Base-by-base conservation (phyloP, 371 early-diverging fungal species). In the Syncephalastrum sp. region DNA sequence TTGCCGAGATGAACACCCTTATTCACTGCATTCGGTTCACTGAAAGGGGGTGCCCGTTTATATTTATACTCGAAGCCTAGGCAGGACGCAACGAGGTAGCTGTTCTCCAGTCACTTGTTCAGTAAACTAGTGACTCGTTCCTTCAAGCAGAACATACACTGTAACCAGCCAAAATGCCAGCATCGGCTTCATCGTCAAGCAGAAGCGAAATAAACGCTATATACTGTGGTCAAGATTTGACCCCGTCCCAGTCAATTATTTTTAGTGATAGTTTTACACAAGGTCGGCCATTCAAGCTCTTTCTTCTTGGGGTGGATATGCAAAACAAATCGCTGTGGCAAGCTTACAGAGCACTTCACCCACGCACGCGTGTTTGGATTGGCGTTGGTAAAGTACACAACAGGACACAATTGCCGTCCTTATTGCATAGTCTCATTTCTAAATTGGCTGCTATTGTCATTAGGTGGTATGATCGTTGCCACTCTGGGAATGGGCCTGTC, bases 391-490 rank as follows among this genome's bases (percentile, higher is more conserved):
- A 66, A 59, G 50, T 21, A n/a, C 12, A 4, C 0, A n/a, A n/a
- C 16, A 29, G 2, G 3, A 15, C 14, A 53, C 17, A 6, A 1
- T 1, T 21, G 21, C 21, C 0, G 21, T 21, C 8, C 27, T 25
- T 24, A 8, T 46, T 24, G 8, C 8, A 16, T 16, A 5, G 23
- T 25, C 38, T 33, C 38, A 33, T 10, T 33, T 33, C 8, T 6
- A 2, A 33, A 33, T 33, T 6, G 38, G 38, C 10, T 33, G 12
- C 8, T 19, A 48, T 17, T 41, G 12, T 33, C 17, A 48, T 17
- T 41, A 79, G 80, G 72, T 55, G 80, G 80, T 29, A 79, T 79
- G 80, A 62, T 54, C 7, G 74, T 79, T 69, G 70, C 80, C 16
- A 72, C 73, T 5, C 60, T 56, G 14, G 80, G 80, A 42, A 74